Conservation (phyloP, 352 stramenopile species). For the Pythium diclinum region DNA sequence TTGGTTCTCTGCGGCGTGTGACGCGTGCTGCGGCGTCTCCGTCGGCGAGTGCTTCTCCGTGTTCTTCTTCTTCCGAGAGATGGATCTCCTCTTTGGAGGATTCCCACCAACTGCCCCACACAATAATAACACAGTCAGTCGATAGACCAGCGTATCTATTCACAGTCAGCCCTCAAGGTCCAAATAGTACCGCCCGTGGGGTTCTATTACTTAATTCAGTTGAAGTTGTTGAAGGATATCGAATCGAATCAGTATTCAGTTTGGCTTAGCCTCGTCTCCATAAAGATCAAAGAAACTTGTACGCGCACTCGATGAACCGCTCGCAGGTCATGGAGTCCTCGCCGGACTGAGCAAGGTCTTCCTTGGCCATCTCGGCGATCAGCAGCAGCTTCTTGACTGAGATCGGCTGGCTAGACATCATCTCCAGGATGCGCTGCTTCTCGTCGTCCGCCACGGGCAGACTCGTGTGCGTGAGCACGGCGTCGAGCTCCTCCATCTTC, state of each 20-base stretch:
- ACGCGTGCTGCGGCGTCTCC: neutral
- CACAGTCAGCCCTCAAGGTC: neutral
- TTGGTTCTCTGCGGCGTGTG: neutral
- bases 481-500: constrained; percentile 86
- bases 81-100: neutral
- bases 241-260: constrained; percentile 1
- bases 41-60: neutral
- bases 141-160: neutral
- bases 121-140: neutral
- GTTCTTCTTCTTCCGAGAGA: too few species aligned
- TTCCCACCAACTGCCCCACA: neutral
- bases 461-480: constrained; percentile 78
- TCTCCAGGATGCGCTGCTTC: constrained; percentile 61
- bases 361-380: constrained; percentile 96
- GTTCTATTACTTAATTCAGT: constrained; percentile 16
- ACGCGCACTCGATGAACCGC: constrained; percentile 81
- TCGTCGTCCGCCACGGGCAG: constrained; percentile 70
- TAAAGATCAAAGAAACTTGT: constrained; percentile 46
- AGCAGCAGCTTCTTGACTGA: constrained; percentile 98
- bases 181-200: neutral
- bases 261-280: neutral
- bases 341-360: constrained; percentile 64
- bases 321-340: constrained; percentile 69
- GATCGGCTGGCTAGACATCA: constrained; percentile 91
- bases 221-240: constrained; percentile 21